Evolutionary conservation across 2,329 filamentous ascomycete genomes (phyloP), one percentile per base, ranked within the genome.

Genomic region (Podosphaera xanthii): DNA sequence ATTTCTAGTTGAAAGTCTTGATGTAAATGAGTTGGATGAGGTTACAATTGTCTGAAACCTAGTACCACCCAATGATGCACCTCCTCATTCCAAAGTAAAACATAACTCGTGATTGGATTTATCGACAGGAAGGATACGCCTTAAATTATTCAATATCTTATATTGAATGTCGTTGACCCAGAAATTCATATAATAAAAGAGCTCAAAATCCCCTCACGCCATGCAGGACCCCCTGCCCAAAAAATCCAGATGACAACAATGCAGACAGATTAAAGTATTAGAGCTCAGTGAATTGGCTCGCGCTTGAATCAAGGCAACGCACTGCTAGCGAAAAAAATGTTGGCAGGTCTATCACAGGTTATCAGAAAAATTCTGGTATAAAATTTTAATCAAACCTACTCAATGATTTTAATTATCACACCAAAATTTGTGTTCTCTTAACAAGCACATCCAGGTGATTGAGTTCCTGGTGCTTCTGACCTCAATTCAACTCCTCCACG

Each of bases 371-470:
- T 7, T 31, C 38, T 35, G 50, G 22, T 31, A 36, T 10, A 44
- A 48, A 8, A 8, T 12, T 59, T 40, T 10, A 6, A 40, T 46
- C 14, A 6, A 8, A 34, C 60, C 33, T 58, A 49, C 30, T 57
- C 60, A 56, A 62, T 60, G 60, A 65, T 64, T 46, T 62, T 61
- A 55, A 34, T 58, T 60, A 59, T 62, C 61, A 61, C 52, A 59
- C 59, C 58, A 33, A 60, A 59, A 58, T 58, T 35, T 54, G 60
- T 54, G 58, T 22, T 22, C 22, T 22, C 59, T 72, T 76, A 86
- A 70, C 82, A 86, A 68, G 81, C 79, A 73, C 82, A 86, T 54
- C 76, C 74, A 61, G 74, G 76, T 30, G 76, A 76, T 69, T 82
- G 77, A 60, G 81, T 81, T 60, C 74, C 75, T 64, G 80, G 75